A percentile compares a stretch with the other conserved stretches of the same genome.
Evolutionary conservation across 2,329 filamentous ascomycete species (phyloP).

Genomic region (Verticillium klebahnii): DNA sequence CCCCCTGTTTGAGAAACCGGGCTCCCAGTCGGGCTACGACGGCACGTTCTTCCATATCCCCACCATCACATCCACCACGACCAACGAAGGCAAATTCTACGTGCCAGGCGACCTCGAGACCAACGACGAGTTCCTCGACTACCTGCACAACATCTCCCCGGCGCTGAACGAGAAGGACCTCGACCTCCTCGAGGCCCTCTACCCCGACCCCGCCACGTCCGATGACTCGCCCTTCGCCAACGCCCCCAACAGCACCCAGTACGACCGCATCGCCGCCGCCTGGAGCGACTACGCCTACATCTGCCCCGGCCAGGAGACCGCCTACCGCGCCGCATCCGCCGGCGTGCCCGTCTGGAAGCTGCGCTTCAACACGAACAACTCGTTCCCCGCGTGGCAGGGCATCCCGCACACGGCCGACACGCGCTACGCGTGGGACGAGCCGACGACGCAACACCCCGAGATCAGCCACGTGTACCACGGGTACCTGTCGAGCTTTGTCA

Average conservation of each 20-base stretch:
- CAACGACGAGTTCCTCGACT: constrained; percentile 29
- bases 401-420: constrained; percentile 32
- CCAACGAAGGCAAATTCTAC: constrained; percentile 29
- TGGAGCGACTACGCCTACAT: constrained; percentile 40
- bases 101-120: constrained; percentile 26
- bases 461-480: constrained; percentile 30
- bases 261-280: constrained; percentile 36
- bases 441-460: constrained; percentile 26
- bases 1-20: constrained; percentile 39
- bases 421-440: constrained; percentile 30
- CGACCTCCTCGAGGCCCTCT: constrained; percentile 20
- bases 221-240: constrained; percentile 28
- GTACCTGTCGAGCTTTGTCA: constrained; percentile 30
- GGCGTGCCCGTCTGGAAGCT: constrained; percentile 28
- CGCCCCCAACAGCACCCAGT: constrained; percentile 37
- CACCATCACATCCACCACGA: constrained; percentile 30
- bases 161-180: constrained; percentile 24
- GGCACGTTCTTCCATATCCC: constrained; percentile 31
- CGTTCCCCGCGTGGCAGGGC: constrained; percentile 26
- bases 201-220: constrained; percentile 27
- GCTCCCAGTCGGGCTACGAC: constrained; percentile 33
- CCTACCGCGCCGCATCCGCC: constrained; percentile 20
- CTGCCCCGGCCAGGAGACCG: constrained; percentile 39
- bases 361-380: constrained; percentile 32
- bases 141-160: constrained; percentile 27